These are phyloP conservation scores for Hypoxylon cercidicola DNA, from an alignment of 495 filamentous ascomycete species.

Conservation along the genomic window DNA sequence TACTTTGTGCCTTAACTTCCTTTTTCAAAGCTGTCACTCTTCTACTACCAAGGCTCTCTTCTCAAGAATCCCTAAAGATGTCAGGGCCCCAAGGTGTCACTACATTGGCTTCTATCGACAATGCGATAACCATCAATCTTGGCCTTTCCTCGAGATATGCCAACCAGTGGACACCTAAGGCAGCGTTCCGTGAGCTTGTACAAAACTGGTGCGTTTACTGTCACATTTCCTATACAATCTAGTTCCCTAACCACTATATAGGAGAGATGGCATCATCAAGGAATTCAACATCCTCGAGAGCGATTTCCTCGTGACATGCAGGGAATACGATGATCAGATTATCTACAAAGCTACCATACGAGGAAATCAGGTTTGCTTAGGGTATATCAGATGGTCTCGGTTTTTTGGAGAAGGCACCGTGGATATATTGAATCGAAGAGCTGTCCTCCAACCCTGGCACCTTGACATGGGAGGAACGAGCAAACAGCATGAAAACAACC, in stretches of 20 bases:
- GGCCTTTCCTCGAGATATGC: constrained; percentile 25
- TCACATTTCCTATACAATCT: background rate
- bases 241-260: background rate
- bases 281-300: constrained; percentile 15
- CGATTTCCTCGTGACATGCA: constrained; percentile 4
- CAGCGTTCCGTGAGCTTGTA: constrained; percentile 36
- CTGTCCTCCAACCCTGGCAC: constrained; percentile 33
- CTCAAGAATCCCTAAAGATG: no score
- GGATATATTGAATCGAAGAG: constrained; percentile 32
- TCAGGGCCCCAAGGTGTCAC: no score
- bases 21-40: background rate
- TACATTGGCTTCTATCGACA: background rate
- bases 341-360: constrained; percentile 12
- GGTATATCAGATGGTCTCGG: constrained; percentile 37
- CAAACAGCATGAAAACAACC: constrained; percentile 19
- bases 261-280: constrained; percentile 27
- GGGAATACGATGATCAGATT: constrained; percentile 7
- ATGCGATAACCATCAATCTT: constrained; percentile 27
- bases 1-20: background rate
- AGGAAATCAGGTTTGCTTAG: constrained; percentile 15
- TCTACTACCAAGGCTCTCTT: background rate
- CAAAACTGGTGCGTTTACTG: constrained; percentile 27
- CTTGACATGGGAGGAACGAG: constrained; percentile 32
- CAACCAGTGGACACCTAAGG: constrained; percentile 21
- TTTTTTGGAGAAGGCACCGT: constrained; percentile 26